Conservation (phyloP, 169 alveolate genomes). For the Amoebophrya sp. region DNA sequence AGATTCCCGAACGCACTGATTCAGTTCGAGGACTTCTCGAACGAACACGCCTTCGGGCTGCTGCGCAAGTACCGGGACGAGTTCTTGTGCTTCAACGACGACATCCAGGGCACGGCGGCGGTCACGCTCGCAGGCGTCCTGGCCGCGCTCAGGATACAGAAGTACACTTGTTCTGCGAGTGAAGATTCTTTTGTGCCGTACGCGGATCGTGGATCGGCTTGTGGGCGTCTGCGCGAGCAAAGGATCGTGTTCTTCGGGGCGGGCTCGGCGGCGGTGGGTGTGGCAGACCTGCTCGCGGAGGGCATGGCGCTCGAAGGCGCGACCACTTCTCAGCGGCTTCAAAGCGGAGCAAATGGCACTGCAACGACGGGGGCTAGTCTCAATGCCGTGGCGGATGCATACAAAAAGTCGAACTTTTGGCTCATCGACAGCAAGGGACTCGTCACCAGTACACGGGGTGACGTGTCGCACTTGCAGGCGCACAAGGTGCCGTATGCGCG, state of each 20-base stretch:
- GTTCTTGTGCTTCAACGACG: constrained; percentile 40
- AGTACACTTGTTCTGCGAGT: neutral
- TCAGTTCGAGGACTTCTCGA: constrained; percentile 43
- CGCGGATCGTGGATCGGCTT: neutral
- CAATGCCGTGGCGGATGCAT: neutral
- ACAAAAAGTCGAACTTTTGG: constrained; percentile 32
- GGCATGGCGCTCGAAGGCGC: constrained; percentile 33
- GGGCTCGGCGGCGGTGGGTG: constrained; percentile 40
- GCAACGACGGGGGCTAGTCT: neutral
- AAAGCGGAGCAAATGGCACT: too few species aligned
- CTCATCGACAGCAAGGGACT: constrained; percentile 39
- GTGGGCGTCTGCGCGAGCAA: constrained; percentile 22
- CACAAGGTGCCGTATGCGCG: constrained; percentile 20
- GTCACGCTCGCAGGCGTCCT: constrained; percentile 37
- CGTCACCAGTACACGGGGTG: constrained; percentile 30
- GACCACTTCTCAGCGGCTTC: too few species aligned
- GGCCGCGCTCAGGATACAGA: constrained; percentile 13
- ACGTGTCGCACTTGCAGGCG: constrained; percentile 23
- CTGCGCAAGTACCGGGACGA: constrained; percentile 26
- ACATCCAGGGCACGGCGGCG: constrained; percentile 45
- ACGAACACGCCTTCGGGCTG: constrained; percentile 33
- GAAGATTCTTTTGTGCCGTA: neutral
- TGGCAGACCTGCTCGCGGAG: constrained; percentile 25
- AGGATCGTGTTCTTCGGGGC: constrained; percentile 39
- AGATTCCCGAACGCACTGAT: constrained; percentile 38